These are phyloP conservation scores for Bryoglossum gracile DNA, from an alignment of 495 filamentous ascomycete species.

Conservation along the genomic window DNA sequence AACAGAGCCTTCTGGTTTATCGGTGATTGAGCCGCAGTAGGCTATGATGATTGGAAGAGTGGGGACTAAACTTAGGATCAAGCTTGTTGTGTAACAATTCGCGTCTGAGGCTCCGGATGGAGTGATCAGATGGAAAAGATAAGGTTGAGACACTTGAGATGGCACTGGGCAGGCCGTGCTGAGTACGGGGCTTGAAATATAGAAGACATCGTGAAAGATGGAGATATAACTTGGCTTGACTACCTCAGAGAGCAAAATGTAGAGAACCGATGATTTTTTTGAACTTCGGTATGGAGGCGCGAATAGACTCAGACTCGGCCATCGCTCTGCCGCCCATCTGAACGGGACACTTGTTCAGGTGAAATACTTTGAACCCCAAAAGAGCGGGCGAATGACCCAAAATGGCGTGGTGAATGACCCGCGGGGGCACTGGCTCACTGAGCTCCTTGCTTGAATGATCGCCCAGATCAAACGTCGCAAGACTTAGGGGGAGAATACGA, in stretches of 20 bases:
- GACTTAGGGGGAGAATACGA: background rate
- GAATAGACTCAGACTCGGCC: no score
- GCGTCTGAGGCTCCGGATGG: background rate
- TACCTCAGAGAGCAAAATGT: background rate
- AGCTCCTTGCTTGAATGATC: background rate
- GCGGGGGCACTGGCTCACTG: background rate
- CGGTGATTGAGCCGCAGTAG: background rate
- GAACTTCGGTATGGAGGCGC: background rate
- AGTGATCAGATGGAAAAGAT: background rate
- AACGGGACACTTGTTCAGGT: background rate
- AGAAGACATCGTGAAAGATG: background rate
- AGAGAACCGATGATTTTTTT: background rate
- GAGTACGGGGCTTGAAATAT: background rate
- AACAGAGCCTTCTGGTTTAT: background rate
- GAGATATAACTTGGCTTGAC: no score
- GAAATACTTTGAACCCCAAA: no score
- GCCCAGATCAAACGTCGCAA: conserved; percentile 2
- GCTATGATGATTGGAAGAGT: background rate
- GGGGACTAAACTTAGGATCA: background rate
- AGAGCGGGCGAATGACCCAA: no score
- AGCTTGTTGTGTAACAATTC: background rate
- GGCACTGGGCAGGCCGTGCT: no score
- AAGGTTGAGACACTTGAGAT: background rate
- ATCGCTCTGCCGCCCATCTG: no score
- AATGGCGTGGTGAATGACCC: no score